A percentile compares a stretch with the other conserved stretches of the same genome.
Conservation (phyloP, 2,329 filamentous ascomycete species). For the Amphichorda felina region DNA sequence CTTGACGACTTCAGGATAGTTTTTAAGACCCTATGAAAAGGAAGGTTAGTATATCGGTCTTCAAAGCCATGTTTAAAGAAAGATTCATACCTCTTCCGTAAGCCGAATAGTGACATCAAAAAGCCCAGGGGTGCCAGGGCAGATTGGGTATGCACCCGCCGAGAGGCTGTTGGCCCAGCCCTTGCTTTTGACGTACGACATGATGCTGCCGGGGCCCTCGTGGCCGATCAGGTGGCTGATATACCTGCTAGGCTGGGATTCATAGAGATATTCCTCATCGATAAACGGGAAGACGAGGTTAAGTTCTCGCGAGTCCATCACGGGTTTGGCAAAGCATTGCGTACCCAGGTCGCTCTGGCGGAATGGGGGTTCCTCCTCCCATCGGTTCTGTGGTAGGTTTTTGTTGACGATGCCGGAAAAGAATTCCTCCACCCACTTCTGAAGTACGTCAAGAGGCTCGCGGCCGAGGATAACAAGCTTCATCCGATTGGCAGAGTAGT, state of each 20-base stretch:
- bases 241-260: constrained; percentile 74
- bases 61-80: no score
- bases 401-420: constrained; percentile 79
- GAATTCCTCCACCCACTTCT: constrained; percentile 73
- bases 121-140: constrained; percentile 63
- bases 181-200: constrained; percentile 80
- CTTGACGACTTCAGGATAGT: constrained; percentile 74
- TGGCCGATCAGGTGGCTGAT: constrained; percentile 84
- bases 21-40: constrained; percentile 45
- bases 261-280: constrained; percentile 69
- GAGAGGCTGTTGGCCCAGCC: constrained; percentile 81
- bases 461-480: constrained; percentile 79
- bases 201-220: constrained; percentile 83
- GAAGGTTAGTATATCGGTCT: no score
- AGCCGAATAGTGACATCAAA: constrained; percentile 71
- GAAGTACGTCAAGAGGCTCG: constrained; percentile 69
- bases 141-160: constrained; percentile 64
- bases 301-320: constrained; percentile 74
- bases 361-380: constrained; percentile 39
- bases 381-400: constrained; percentile 50
- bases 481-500: constrained; percentile 91
- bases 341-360: constrained; percentile 40
- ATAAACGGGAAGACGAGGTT: constrained; percentile 76
- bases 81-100: constrained; percentile 58
- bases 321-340: constrained; percentile 79